These are phyloP conservation scores for Silene latifolia DNA, from an alignment of 148 eudicot species.

Conservation along the genomic window DNA sequence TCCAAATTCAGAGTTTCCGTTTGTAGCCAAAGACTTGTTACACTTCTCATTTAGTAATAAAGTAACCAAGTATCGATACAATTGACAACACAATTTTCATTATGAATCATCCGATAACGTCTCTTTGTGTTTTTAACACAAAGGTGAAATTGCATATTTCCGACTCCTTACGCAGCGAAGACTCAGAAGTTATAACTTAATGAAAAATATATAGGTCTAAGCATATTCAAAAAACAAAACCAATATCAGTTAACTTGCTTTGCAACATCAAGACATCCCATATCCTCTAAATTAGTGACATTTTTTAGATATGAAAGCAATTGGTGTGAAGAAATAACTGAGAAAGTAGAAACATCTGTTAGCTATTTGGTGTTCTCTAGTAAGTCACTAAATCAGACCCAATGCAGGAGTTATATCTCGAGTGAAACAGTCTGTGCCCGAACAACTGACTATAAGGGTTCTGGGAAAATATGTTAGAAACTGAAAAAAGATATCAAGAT, in stretches of 20 bases:
- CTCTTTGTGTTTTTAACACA: too few species aligned
- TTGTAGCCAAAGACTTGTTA: too few species aligned
- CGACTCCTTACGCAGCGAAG: neutral
- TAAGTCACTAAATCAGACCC: neutral
- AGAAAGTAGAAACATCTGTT: neutral
- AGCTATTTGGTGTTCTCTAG: neutral
- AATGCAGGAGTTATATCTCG: neutral
- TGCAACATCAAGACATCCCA: neutral
- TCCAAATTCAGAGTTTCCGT: neutral
- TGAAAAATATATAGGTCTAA: neutral
- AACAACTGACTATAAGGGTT: neutral
- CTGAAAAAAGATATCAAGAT: neutral
- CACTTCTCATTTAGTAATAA: too few species aligned
- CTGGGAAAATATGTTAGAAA: neutral
- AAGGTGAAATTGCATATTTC: too few species aligned
- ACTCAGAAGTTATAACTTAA: neutral
- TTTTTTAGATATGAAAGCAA: neutral
- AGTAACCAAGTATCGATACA: too few species aligned
- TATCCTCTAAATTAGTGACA: neutral
- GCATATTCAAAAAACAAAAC: neutral
- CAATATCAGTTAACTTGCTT: neutral
- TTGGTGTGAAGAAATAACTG: neutral
- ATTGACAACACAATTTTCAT: too few species aligned
- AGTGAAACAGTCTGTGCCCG: neutral
- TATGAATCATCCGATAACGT: too few species aligned